phyloP scores from a whole-genome alignment of 768 basidiomycete genomes.

The Tylopilus subfusipes region DNA sequence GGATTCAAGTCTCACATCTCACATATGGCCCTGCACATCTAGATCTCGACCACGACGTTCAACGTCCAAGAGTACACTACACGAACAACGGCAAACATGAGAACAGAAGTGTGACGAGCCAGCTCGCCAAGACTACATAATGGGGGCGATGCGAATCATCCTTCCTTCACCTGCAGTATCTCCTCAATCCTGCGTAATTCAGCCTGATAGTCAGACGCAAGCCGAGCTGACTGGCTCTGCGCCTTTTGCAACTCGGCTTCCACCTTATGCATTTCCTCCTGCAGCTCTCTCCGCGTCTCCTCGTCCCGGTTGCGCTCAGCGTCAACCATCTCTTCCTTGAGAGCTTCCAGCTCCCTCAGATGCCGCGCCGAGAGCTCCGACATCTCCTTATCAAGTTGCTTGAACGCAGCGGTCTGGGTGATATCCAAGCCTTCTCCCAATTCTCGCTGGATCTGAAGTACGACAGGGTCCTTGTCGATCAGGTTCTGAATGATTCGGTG shows the following conservation, averaged over 20 bases:
- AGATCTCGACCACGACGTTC: conserved; percentile 15
- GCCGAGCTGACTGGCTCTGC: conserved; percentile 29
- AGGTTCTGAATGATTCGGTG: conserved; percentile 43
- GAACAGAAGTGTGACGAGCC: conserved; percentile 15
- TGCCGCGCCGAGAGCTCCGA: conserved; percentile 44
- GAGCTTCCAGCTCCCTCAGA: conserved; percentile 42
- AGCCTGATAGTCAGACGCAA: conserved; percentile 33
- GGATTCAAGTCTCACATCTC: conserved; percentile 1
- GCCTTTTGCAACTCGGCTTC: conserved; percentile 28
- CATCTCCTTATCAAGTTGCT: conserved; percentile 49
- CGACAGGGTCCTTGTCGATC: conserved; percentile 37
- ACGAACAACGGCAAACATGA: conserved; percentile 3
- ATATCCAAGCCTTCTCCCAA: conserved; percentile 46
- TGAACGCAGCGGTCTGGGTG: conserved; percentile 51
- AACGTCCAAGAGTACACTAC: conserved; percentile 4
- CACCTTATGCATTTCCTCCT: conserved; percentile 36
- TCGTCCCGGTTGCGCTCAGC: conserved; percentile 44
- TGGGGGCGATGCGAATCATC: conserved; percentile 10
- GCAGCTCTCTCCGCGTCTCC: conserved; percentile 44
- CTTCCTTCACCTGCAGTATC: conserved; percentile 30
- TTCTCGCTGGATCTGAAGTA: conserved; percentile 54
- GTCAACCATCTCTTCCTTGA: conserved; percentile 46
- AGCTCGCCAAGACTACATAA: conserved; percentile 26
- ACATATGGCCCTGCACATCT: conserved; percentile 5
- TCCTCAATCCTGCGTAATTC: conserved; percentile 35